A percentile compares a stretch with the other conserved stretches of the same genome.
phyloP scores from a whole-genome alignment of 2,329 filamentous ascomycete genomes.

The Aspergillus sergii region DNA sequence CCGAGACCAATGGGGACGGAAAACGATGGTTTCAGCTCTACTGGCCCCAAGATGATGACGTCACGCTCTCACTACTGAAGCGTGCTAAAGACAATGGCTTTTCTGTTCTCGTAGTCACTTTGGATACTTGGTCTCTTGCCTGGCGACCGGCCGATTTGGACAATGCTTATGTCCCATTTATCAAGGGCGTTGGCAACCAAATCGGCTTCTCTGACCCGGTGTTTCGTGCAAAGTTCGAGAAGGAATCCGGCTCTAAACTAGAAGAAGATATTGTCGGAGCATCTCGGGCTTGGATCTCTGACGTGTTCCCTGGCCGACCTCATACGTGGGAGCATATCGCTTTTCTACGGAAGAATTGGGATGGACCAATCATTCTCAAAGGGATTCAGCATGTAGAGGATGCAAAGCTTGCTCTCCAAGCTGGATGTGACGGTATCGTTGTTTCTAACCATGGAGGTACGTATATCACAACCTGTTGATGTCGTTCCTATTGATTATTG shows the following conservation, averaged over 20 bases:
- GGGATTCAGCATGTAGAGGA: slow-evolving; percentile 58
- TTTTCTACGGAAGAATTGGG: slow-evolving; percentile 62
- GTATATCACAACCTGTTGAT: slow-evolving; percentile 3
- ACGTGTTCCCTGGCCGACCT: slow-evolving; percentile 55
- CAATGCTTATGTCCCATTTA: slow-evolving; percentile 56
- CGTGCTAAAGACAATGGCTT: slow-evolving; percentile 66
- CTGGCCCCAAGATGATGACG: slow-evolving; percentile 67
- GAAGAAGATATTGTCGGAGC: slow-evolving; percentile 56
- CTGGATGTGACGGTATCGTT: slow-evolving; percentile 53
- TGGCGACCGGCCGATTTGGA: slow-evolving; percentile 71
- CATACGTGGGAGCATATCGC: slow-evolving; percentile 65
- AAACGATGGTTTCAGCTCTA: slow-evolving; percentile 75
- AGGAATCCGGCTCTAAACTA: slow-evolving; percentile 46
- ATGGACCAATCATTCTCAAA: slow-evolving; percentile 66
- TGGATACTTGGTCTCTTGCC: slow-evolving; percentile 70
- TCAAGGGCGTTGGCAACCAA: slow-evolving; percentile 60
- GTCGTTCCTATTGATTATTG: not conserved
- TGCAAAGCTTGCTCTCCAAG: slow-evolving; percentile 47
- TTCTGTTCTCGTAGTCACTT: slow-evolving; percentile 68
- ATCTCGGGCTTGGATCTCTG: slow-evolving; percentile 55
- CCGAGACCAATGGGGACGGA: slow-evolving; percentile 58
- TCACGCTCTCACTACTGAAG: slow-evolving; percentile 65
- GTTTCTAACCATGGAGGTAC: slow-evolving; percentile 57
- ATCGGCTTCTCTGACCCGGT: slow-evolving; percentile 69
- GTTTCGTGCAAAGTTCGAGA: slow-evolving; percentile 61